Base-by-base conservation (phyloP, 2,329 filamentous ascomycete species). In the Phialophora macrospora region DNA sequence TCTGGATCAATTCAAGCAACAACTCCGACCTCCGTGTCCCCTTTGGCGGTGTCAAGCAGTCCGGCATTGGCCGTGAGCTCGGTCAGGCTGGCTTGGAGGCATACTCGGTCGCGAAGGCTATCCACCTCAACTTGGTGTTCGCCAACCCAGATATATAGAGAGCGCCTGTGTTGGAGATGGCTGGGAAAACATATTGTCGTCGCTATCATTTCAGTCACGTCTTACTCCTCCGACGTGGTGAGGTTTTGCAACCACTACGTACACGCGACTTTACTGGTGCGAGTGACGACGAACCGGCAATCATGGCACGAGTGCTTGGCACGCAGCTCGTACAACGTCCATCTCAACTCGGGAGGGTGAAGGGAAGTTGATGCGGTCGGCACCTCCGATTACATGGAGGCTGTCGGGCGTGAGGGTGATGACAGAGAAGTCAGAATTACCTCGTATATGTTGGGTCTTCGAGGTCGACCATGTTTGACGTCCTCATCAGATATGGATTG, bases 1-100 rank as follows among this genome's bases (percentile, higher is more conserved):
- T 80, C 1, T 80, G 78, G 79, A 74, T 80, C 20, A 81, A 81
- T 61, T 79, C 76, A 28, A 78, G 75, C 34, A 76, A 77, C 62
- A 76, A 80, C 56, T 77, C 75, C 44, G 77, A 80, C 65, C 73
- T 73, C 0, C 72, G 75, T 0, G 69, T 80, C 8, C 77, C 78
- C 0, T 80, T 79, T 64, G 79, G 79, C 24, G 79, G 79, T 41
- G 77, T 57, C 85, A 85, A 4, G 74, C 75, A 71, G 32, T 49
- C 32, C 12, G 63, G 63, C 11, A 59, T 66, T 28, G 32, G 32
- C 32, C 32, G 32, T 34, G 32, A 34, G 32, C 32, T 34, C 32
- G 32, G 32, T 8, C 34, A 79, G 64, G 73, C 78, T 1, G 79
- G 34, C 34, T 41, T 41, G 34, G 34, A 41, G 6, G 34, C 34